Base-by-base conservation (phyloP, 73 alveolate species). In the Tetrahymena elliotti region DNA sequence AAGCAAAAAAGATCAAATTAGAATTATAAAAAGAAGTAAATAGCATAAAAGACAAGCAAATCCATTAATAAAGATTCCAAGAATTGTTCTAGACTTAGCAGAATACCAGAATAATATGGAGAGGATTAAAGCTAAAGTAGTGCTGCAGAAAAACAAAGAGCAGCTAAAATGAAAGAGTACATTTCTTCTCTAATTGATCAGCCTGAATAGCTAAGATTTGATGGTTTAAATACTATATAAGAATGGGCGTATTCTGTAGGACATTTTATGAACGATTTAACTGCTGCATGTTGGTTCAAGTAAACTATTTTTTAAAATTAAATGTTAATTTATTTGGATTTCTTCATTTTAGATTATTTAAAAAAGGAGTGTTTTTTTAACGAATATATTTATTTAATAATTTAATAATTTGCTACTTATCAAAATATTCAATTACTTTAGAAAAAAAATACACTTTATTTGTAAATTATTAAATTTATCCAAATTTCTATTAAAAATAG, bases 271-370 rank as follows among this genome's bases (percentile, higher is more conserved):
- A 96, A 96, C 37, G 98, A 96, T 95, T 93, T 96, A 39, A 38
- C 94, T 22, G 98, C 97, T 16, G 97, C 98, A 31, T 95, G 96
- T 39, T 96, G 97, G 96, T 96, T 96, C 38, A 96, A 96, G 95
- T 96, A 96, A 47, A 35, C 15, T 4, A 35, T 12, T 13, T 68
- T 20, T 52, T 38, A n/a, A n/a, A 31, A 68, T 68, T 22, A 31
- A 68, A 68, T 68, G 16, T 31, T 22, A 68, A 31, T 68, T 68
- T 68, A 18, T 4, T 52, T 5, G 5, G 5, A 7, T 38, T 5
- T 47, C 82, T 47, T 47, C n/a, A n/a, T n/a, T n/a, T n/a, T n/a
- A n/a, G n/a, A n/a, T 47, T 27, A 47, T 47, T 7, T 47, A 15
- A 7, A 8, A 0, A 18, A 3, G 82, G 82, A 47, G 82, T 27